Base-by-base conservation (phyloP, 139 green algal genomes). In the Asterochloris erici region DNA sequence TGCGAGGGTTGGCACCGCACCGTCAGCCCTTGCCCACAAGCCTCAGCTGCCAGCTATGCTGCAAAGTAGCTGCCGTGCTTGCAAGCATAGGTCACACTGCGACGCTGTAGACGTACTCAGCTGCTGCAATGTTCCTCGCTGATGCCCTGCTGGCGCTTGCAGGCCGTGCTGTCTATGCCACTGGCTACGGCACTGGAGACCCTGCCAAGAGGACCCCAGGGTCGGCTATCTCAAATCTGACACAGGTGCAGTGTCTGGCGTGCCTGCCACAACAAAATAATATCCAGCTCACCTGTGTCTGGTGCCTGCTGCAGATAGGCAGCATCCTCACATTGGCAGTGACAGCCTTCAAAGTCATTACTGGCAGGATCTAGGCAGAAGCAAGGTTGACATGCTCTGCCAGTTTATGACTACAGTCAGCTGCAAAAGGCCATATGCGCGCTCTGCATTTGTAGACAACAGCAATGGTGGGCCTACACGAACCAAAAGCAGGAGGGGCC, bases 171-270 rank as follows among this genome's bases (percentile, higher is more conserved):
- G 28, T 84, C 10, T 84, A 84, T 63, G 64, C 74, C 9, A 24
- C 74, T n/a, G 81, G 81, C 29, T 84, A 84, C 81, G 73, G 60
- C 24, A 74, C 62, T 71, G 81, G 81, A 28, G 81, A 84, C 28
- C 24, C 81, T 23, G 54, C 24, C 71, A 84, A 84, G 71, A 60
- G 81, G 9, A 12, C 74, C 9, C 81, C 81, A 60, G 81, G 79
- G 14, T 23, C 79, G 60, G 63, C 63, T 63, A 27, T 81, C 4
- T 81, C 77, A 61, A 74, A 74, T 14, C 19, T 81, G 4, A 17
- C 66, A 71, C 21, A 71, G 38, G 38, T 54, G 38, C 38, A 54
- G 38, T 54, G 38, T 10, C 38, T 54, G 38, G 38, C 6, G 38
- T 54, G 38, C 38, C 38, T 54, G 38, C 38, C 38, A 54, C 38